These are phyloP conservation scores for Phialophora tarda DNA, from an alignment of 2,329 filamentous ascomycete genomes.

Conservation along the genomic window DNA sequence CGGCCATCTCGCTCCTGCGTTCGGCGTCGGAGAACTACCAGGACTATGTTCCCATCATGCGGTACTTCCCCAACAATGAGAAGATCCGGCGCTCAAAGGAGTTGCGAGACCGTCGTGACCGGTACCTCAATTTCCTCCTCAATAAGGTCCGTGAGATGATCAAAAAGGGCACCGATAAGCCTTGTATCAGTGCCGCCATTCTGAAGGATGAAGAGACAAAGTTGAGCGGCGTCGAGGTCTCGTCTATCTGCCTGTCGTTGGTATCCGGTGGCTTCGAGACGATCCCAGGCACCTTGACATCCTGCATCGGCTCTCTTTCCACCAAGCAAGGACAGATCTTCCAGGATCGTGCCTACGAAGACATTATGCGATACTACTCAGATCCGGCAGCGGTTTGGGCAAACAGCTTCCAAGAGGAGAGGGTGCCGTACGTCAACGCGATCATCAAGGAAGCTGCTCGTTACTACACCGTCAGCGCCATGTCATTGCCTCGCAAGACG, in stretches of 20 bases:
- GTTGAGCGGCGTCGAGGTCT: conserved; percentile 70
- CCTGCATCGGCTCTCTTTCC: conserved; percentile 72
- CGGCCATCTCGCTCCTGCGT: conserved; percentile 72
- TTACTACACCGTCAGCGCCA: conserved; percentile 75
- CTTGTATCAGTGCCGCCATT: conserved; percentile 69
- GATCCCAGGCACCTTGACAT: conserved; percentile 74
- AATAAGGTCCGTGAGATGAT: conserved; percentile 62
- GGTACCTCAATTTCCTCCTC: conserved; percentile 64
- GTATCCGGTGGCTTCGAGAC: conserved; percentile 78
- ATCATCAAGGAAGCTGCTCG: conserved; percentile 75
- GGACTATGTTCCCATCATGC: conserved; percentile 75
- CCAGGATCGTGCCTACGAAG: conserved; percentile 68
- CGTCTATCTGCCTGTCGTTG: conserved; percentile 76
- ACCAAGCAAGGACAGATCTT: conserved; percentile 67
- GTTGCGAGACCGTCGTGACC: conserved; percentile 67
- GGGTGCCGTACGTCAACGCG: conserved; percentile 72
- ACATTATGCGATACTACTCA: conserved; percentile 71
- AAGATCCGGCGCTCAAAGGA: conserved; percentile 61
- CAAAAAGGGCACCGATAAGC: conserved; percentile 63
- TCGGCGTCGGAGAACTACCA: conserved; percentile 81
- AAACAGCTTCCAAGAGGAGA: conserved; percentile 70
- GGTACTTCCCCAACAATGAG: conserved; percentile 62
- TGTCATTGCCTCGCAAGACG: conserved; percentile 71
- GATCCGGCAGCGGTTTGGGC: conserved; percentile 68
- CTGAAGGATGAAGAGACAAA: conserved; percentile 69